These are phyloP conservation scores for Auricularia cornea DNA, from an alignment of 768 basidiomycete species.

Conservation along the genomic window DNA sequence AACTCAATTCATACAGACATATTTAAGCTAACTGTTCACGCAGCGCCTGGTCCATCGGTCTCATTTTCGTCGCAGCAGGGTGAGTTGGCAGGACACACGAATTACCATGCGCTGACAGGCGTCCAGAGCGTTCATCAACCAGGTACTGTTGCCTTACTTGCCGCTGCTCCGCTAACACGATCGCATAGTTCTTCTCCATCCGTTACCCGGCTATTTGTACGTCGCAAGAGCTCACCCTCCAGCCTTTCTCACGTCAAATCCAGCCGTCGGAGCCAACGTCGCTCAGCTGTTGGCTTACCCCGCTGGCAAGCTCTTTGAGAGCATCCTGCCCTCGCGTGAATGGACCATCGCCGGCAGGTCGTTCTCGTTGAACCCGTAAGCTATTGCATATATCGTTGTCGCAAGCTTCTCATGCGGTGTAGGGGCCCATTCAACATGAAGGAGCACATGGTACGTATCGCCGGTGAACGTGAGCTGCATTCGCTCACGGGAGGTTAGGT, in stretches of 20 bases:
- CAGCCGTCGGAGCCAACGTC: slow-evolving; percentile 22
- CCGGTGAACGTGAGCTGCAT: not conserved
- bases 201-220: slow-evolving; percentile 5
- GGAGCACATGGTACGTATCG: slow-evolving; percentile 13
- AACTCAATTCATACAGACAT: not conserved
- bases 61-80: slow-evolving; percentile 1
- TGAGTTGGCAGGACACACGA: not conserved
- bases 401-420: no score
- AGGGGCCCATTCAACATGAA: slow-evolving; percentile 19
- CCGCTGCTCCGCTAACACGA: not conserved
- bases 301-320: slow-evolving; percentile 60
- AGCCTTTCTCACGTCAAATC: slow-evolving; percentile 14
- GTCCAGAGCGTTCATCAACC: slow-evolving; percentile 21
- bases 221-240: slow-evolving; percentile 16
- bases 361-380: slow-evolving; percentile 14
- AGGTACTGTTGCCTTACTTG: not conserved
- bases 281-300: slow-evolving; percentile 69
- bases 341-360: not conserved
- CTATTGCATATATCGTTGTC: no score
- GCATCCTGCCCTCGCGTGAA: slow-evolving; percentile 24
- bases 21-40: no score
- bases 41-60: slow-evolving; percentile 11
- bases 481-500: slow-evolving; percentile 6
- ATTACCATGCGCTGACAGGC: not conserved
- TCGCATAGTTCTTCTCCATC: slow-evolving; percentile 16